These are phyloP conservation scores for Botrytis porri DNA, from an alignment of 2,329 filamentous ascomycete species.

Conservation along the genomic window DNA sequence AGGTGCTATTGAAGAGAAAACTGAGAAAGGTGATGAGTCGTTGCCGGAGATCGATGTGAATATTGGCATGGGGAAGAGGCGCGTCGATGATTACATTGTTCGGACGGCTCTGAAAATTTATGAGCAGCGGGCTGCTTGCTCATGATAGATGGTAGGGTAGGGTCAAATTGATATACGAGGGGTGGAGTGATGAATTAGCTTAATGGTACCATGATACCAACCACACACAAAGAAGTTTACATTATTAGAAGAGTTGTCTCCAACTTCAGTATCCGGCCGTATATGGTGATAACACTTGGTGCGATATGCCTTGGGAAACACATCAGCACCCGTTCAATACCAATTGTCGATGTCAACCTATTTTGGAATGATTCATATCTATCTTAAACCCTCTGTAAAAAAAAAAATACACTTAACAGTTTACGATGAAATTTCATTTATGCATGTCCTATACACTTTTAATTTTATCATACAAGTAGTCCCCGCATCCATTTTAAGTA, in stretches of 20 bases:
- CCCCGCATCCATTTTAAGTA: constrained; percentile 1
- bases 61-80: not conserved
- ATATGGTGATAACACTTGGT: not conserved
- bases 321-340: not conserved
- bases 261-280: not conserved
- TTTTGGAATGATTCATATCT: not conserved
- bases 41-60: not conserved
- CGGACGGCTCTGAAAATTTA: not conserved
- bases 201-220: not conserved
- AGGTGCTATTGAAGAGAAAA: not conserved
- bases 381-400: not conserved
- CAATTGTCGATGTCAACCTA: not conserved
- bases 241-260: not conserved
- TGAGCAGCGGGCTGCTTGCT: not conserved
- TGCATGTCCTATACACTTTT: constrained; percentile 30
- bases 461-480: constrained; percentile 33
- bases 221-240: not conserved
- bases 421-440: constrained; percentile 19
- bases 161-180: not conserved
- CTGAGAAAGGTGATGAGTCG: not conserved
- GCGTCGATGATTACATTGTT: not conserved
- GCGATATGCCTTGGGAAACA: not conserved
- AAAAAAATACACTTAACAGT: not conserved
- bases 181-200: not conserved
- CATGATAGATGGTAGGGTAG: not conserved